These are phyloP conservation scores for Pichia cactophila DNA, from an alignment of 1,139 yeast genomes.

Conservation along the genomic window DNA sequence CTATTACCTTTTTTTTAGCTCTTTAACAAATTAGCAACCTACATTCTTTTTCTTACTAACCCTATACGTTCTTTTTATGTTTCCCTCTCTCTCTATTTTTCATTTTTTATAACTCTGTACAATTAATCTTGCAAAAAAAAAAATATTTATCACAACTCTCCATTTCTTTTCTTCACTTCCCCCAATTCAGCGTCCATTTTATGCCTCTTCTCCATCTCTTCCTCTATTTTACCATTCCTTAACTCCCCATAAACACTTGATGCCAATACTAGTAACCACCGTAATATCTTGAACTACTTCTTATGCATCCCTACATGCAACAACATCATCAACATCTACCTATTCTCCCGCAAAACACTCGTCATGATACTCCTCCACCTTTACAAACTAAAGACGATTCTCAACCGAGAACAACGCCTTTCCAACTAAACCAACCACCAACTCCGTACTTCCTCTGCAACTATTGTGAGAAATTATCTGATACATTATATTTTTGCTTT, in stretches of 20 bases:
- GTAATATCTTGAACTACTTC: neutral
- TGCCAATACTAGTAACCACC: neutral
- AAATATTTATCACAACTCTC: no score
- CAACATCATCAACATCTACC: neutral
- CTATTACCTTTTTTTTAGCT: neutral
- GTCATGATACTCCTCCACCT: neutral
- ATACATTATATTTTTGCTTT: conserved; percentile 12
- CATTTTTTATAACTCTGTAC: no score
- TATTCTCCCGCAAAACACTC: neutral
- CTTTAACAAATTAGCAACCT: neutral
- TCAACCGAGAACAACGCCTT: neutral
- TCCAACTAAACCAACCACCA: neutral
- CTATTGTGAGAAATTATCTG: conserved; percentile 10
- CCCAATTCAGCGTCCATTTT: neutral
- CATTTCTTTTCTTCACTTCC: neutral
- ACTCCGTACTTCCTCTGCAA: conserved; percentile 8
- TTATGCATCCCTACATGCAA: neutral
- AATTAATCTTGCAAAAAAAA: no score
- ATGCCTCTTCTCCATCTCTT: neutral
- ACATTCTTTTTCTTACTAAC: neutral
- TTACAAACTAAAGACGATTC: neutral
- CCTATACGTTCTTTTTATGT: neutral
- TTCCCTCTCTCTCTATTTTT: no score
- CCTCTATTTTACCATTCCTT: neutral
- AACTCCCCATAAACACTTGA: neutral